phyloP scores from a whole-genome alignment of 441 rosid species.

The Erysimum cheiri region DNA sequence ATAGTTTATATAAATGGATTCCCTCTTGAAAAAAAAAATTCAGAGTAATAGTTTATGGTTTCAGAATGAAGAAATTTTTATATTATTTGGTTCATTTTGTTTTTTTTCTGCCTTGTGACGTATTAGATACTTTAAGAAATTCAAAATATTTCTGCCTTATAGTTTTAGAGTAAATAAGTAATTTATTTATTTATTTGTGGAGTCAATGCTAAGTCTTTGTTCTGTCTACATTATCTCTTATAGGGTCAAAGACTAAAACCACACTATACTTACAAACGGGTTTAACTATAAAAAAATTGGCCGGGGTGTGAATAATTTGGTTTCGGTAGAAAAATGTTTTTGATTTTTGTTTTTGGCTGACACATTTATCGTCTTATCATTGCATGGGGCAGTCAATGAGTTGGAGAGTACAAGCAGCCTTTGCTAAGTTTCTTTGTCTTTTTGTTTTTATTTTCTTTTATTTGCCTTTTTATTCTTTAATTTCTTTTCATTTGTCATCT shows the following conservation, averaged over 20 bases:
- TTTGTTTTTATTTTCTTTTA: slow-evolving; percentile 51
- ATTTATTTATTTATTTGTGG: slow-evolving; percentile 4
- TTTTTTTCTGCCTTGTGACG: neutral
- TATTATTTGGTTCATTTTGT: neutral
- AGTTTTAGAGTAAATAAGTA: neutral
- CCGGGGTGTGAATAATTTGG: slow-evolving; percentile 25
- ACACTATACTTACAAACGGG: slow-evolving; percentile 5
- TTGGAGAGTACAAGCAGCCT: slow-evolving; percentile 53
- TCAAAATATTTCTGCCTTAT: neutral
- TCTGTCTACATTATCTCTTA: neutral
- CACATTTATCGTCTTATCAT: slow-evolving; percentile 51
- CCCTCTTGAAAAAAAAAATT: slow-evolving; percentile 17
- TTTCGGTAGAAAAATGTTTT: slow-evolving; percentile 2
- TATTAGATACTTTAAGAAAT: neutral
- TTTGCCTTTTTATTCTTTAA: slow-evolving; percentile 45
- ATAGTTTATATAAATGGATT: slow-evolving; percentile 39
- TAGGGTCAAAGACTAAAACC: slow-evolving; percentile 16
- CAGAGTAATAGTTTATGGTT: slow-evolving; percentile 34
- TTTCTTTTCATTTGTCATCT: slow-evolving; percentile 46
- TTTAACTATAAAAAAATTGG: slow-evolving; percentile 16
- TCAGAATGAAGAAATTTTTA: neutral
- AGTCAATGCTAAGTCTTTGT: slow-evolving; percentile 28
- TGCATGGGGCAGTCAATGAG: slow-evolving; percentile 51
- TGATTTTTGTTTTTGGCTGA: slow-evolving; percentile 35
- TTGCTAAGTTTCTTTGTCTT: slow-evolving; percentile 48